Base-by-base conservation (phyloP, 2,329 filamentous ascomycete species). In the Ophiostoma quercus region DNA sequence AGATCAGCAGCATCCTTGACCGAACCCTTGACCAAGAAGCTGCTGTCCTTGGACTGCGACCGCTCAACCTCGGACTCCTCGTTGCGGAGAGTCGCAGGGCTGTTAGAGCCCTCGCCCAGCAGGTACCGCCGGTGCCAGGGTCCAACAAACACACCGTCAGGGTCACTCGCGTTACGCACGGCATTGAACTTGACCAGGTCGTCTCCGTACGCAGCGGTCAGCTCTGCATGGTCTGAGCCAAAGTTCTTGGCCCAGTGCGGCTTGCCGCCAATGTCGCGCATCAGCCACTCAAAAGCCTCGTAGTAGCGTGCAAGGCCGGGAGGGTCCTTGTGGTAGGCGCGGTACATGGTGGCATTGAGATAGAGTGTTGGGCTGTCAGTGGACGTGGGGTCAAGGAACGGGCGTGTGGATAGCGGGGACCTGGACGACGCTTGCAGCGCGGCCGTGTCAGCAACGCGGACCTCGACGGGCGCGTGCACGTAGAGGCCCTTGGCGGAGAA, bases 221-320 rank as follows among this genome's bases (percentile, higher is more conserved):
- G 81, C 54, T 90, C 85, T 1, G 79, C 75, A 43, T 83, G 81
- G 51, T 82, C 80, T 16, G 82, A 82, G 29, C 80, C 80, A 78
- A 92, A 94, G 76, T 92, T 92, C 82, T 94, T 94, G 29, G 91
- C 91, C 90, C 91, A 94, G 78, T 94, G 91, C 37, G 91, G 91
- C 71, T 83, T 84, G 16, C 88, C 91, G 69, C 88, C 89, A 73
- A 92, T 82, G 66, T 92, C 88, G 71, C 87, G 87, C 91, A 94
- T 94, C 67, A 94, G 82, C 82, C 88, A 92, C 79, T 94, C 91
- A 74, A 94, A 94, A 0, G 88, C 91, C 78, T 90, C 82, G 77
- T 93, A 94, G 80, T 93, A 93, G 63, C 88, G 83, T 71, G 85
- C 82, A 69, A 81, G 83, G 76, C 88, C 90, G 0, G 90, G 88